A percentile compares a stretch with the other conserved stretches of the same genome.
phyloP scores from a whole-genome alignment of 352 stramenopile species.

The Globisporangium abappressorium region DNA sequence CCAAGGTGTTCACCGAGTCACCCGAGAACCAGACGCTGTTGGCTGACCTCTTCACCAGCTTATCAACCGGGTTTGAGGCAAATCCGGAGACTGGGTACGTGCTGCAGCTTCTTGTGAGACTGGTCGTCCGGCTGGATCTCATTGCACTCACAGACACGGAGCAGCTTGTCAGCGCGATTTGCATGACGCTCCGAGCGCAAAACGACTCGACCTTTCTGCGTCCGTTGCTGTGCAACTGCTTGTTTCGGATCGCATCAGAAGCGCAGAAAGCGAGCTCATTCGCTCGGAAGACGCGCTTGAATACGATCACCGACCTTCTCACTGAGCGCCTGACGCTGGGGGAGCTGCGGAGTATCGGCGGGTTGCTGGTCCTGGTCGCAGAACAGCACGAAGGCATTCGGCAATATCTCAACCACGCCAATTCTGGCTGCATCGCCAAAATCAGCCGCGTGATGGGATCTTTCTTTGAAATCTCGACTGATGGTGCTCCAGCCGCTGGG shows the following conservation, averaged over 20 bases:
- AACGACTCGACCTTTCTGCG: slow-evolving; percentile 31
- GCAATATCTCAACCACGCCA: slow-evolving; percentile 3
- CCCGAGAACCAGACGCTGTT: slow-evolving; percentile 11
- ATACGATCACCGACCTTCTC: slow-evolving; percentile 13
- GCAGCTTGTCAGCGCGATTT: slow-evolving; percentile 28
- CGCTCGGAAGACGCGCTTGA: slow-evolving; percentile 5
- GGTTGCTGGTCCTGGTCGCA: slow-evolving; percentile 1
- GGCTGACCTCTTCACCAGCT: slow-evolving; percentile 9
- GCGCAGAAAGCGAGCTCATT: slow-evolving; percentile 2
- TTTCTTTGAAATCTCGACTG: slow-evolving; percentile 16
- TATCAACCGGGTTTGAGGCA: background rate
- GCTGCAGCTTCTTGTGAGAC: slow-evolving; percentile 29
- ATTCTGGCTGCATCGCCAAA: slow-evolving; percentile 15
- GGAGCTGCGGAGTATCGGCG: slow-evolving; percentile 11
- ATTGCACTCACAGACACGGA: slow-evolving; percentile 25
- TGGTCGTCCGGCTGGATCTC: slow-evolving; percentile 29
- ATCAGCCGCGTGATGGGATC: slow-evolving; percentile 9
- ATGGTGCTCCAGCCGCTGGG: background rate
- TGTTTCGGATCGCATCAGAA: slow-evolving; percentile 11
- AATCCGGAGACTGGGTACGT: slow-evolving; percentile 20
- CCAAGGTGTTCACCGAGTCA: slow-evolving; percentile 13
- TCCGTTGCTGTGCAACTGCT: slow-evolving; percentile 19
- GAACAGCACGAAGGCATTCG: slow-evolving; percentile 16
- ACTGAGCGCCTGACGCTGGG: slow-evolving; percentile 12
- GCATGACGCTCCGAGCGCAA: slow-evolving; percentile 23